A percentile compares a stretch with the other conserved stretches of the same genome.
Evolutionary conservation across 1,284 basidiomycete genomes (phyloP).

Genomic region (Microbotryum saponariae): DNA sequence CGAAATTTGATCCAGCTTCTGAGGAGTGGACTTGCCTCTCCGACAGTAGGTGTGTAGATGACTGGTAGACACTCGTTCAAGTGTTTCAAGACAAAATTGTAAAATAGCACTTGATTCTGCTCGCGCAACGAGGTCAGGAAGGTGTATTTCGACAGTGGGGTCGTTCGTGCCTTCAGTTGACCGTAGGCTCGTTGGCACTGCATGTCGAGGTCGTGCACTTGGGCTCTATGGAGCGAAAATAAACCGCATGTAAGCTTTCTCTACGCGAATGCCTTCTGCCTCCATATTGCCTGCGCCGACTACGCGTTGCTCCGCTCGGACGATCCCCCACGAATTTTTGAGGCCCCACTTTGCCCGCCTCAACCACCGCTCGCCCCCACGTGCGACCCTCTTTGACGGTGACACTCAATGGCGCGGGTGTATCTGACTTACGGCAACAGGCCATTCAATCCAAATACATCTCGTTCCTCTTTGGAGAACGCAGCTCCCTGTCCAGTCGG

Average conservation of each 20-base stretch:
- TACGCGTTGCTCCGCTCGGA: too few species aligned
- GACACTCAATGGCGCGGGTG: background rate
- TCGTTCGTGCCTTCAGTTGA: slow-evolving; percentile 46
- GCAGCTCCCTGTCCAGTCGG: slow-evolving; percentile 47
- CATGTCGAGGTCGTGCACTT: slow-evolving; percentile 65
- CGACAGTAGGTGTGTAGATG: slow-evolving; percentile 46
- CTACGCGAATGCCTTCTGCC: too few species aligned
- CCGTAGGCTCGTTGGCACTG: slow-evolving; percentile 64
- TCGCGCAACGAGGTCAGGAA: slow-evolving; percentile 48
- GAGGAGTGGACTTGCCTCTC: slow-evolving; percentile 32
- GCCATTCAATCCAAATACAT: slow-evolving; percentile 63
- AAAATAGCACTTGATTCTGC: slow-evolving; percentile 55
- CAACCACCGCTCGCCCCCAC: background rate
- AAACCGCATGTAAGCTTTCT: slow-evolving; percentile 23
- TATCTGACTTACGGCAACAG: slow-evolving; percentile 53
- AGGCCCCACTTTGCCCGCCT: too few species aligned
- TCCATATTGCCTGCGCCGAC: background rate
- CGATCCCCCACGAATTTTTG: too few species aligned
- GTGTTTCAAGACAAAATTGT: slow-evolving; percentile 54
- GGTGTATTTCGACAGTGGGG: slow-evolving; percentile 40
- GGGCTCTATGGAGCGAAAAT: slow-evolving; percentile 38
- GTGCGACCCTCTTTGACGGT: background rate
- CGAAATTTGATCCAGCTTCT: too few species aligned
- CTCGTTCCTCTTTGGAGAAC: slow-evolving; percentile 59
- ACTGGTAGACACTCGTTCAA: slow-evolving; percentile 65